These are phyloP conservation scores for Exophiala calicioides DNA, from an alignment of 2,329 filamentous ascomycete genomes.

Conservation along the genomic window DNA sequence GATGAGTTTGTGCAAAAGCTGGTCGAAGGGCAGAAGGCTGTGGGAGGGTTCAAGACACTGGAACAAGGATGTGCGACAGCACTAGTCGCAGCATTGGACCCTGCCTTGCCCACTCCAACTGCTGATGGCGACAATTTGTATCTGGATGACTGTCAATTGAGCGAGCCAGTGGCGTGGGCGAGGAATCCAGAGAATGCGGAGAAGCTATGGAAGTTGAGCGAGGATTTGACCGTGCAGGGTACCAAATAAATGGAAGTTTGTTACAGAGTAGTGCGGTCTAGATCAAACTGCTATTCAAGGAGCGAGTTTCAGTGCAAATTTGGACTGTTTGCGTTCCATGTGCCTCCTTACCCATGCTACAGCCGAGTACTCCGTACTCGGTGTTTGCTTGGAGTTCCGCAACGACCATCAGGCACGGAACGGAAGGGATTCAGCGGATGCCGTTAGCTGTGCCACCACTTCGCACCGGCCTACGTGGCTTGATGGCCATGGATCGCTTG, in stretches of 20 bases:
- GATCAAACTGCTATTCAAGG: too few species aligned
- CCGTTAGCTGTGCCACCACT: constrained; percentile 7
- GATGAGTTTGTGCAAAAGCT: constrained; percentile 3
- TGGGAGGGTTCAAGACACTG: constrained; percentile 34
- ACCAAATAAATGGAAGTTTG: not conserved
- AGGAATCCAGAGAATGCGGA: constrained; percentile 40
- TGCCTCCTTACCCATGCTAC: too few species aligned
- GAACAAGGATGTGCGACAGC: constrained; percentile 46
- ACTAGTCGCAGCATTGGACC: constrained; percentile 48
- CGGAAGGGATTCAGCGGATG: constrained; percentile 2
- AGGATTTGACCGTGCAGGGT: constrained; percentile 36
- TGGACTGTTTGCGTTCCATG: too few species aligned
- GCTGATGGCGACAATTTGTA: constrained; percentile 26
- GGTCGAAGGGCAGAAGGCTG: not conserved
- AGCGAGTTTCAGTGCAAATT: too few species aligned
- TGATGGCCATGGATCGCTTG: constrained; percentile 14
- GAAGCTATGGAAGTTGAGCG: constrained; percentile 42
- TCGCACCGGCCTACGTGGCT: constrained; percentile 23
- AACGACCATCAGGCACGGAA: constrained; percentile 1
- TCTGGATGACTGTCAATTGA: constrained; percentile 39
- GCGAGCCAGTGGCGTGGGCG: constrained; percentile 37
- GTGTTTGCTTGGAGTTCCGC: too few species aligned
- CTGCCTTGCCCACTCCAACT: constrained; percentile 33
- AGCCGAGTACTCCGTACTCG: too few species aligned
- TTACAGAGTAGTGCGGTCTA: too few species aligned